Percentiles rank a stretch among this genome's conserved stretches.
Evolutionary conservation across 139 green algal genomes (phyloP).

Genomic region (Raphidocelis subcapitata): DNA sequence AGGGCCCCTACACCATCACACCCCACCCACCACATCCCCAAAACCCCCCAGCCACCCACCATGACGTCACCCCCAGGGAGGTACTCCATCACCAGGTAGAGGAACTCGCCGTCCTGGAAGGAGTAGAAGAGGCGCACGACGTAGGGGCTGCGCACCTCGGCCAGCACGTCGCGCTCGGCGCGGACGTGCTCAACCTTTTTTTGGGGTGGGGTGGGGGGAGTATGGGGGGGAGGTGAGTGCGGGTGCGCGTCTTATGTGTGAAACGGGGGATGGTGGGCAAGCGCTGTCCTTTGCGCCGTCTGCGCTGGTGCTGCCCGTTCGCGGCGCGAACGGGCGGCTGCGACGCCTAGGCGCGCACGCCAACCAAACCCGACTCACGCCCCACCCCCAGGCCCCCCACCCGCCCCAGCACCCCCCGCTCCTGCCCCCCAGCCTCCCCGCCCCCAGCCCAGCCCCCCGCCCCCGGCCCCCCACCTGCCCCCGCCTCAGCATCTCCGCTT

Average conservation of each 20-base stretch:
- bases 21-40: too few species aligned
- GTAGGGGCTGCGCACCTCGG: slow-evolving; percentile 84
- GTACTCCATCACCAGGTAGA: slow-evolving; percentile 99
- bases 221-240: background rate
- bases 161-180: slow-evolving; percentile 94
- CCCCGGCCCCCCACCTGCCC: slow-evolving; percentile 69
- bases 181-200: slow-evolving; percentile 91
- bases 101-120: slow-evolving; percentile 93
- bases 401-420: background rate
- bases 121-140: slow-evolving; percentile 95
- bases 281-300: too few species aligned
- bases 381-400: too few species aligned
- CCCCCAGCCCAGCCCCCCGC: background rate
- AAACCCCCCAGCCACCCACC: slow-evolving; percentile 34
- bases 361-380: too few species aligned
- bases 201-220: background rate
- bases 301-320: too few species aligned
- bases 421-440: background rate
- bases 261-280: background rate
- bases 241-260: background rate
- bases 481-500: slow-evolving; percentile 93
- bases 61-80: slow-evolving; percentile 96
- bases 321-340: too few species aligned
- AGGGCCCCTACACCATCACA: too few species aligned
- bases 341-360: too few species aligned